Base-by-base conservation (phyloP, 768 basidiomycete species). In the Albatrellus ellisii region DNA sequence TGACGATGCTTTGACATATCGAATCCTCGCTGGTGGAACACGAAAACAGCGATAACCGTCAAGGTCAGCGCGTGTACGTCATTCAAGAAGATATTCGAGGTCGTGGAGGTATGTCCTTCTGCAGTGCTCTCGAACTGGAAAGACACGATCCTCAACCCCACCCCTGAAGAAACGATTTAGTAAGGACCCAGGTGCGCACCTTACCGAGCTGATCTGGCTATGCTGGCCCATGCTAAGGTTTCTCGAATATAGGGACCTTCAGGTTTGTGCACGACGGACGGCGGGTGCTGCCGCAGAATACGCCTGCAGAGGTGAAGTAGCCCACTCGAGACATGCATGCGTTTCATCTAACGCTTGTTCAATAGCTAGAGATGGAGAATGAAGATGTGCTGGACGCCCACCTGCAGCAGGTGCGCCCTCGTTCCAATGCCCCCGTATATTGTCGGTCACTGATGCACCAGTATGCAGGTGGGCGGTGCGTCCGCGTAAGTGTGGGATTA, bases 71-170 rank as follows among this genome's bases (percentile, higher is more conserved):
- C 66, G 1, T 72, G 70, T 26, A 81, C 72, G 65, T 62, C 64
- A n/a, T 79, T 82, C 49, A 56, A 61, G 28, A 81, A 80, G 57
- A 72, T 80, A 20, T 80, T 82, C 44, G 67, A 74, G 14, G 78
- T 76, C 12, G 73, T 75, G 2, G 75, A 79, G 67, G 79, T 79
- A 49, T 18, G 70, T 62, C 3, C 1, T 36, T 14, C 15, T 36
- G 59, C 55, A 36, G 79, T 82, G 46, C 46, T 65, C 56, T 25
- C 3, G 26, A 44, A 33, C 45, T 32, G n/a, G n/a, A n/a, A n/a
- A n/a, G n/a, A n/a, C n/a, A n/a, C n/a, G n/a, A 21, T 36, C 25
- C 18, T 10, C 6, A 12, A 14, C 14, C 35, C 25, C n/a, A 6
- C 9, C 7, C 7, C 6, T 8, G 7, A 8, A 36, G 35, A 36